Percentiles rank a stretch among this genome's conserved stretches.
Conservation (phyloP, 345 rosid species). For the Trapa bicornis region DNA sequence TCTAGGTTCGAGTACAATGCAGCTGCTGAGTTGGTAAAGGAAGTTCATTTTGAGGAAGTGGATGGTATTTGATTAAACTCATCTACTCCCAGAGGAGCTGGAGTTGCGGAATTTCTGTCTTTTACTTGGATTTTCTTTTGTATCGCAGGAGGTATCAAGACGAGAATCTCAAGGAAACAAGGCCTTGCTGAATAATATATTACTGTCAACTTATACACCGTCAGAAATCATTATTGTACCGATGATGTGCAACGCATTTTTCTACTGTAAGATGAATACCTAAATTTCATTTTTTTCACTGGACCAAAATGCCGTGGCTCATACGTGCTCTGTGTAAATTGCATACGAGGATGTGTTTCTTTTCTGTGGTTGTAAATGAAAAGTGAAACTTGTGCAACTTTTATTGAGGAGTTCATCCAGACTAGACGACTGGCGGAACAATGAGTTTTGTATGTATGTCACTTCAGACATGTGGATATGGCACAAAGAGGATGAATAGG, state of each 20-base stretch:
- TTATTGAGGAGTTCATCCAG: not conserved
- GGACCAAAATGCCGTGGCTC: not conserved
- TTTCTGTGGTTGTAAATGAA: not conserved
- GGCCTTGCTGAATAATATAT: not conserved
- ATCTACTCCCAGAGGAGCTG: conserved; percentile 1
- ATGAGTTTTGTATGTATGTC: not conserved
- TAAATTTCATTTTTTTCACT: not conserved
- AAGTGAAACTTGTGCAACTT: not conserved
- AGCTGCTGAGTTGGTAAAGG: conserved; percentile 65
- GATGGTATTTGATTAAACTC: conserved; percentile 38
- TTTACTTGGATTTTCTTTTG: not conserved
- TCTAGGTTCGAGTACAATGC: conserved; percentile 76
- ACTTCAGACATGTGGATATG: not conserved
- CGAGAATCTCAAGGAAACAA: conserved; percentile 50
- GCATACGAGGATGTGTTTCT: not conserved
- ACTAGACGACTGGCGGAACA: not conserved
- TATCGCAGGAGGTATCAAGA: conserved; percentile 64
- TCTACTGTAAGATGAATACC: not conserved
- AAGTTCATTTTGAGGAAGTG: conserved; percentile 65
- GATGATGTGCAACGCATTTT: not conserved
- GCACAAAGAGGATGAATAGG: not conserved
- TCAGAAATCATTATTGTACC: not conserved
- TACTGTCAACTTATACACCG: not conserved
- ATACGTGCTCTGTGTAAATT: not conserved
- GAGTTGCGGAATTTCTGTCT: not conserved